Conservation (phyloP, 352 stramenopile genomes). For the Pseudoperonospora humuli region DNA sequence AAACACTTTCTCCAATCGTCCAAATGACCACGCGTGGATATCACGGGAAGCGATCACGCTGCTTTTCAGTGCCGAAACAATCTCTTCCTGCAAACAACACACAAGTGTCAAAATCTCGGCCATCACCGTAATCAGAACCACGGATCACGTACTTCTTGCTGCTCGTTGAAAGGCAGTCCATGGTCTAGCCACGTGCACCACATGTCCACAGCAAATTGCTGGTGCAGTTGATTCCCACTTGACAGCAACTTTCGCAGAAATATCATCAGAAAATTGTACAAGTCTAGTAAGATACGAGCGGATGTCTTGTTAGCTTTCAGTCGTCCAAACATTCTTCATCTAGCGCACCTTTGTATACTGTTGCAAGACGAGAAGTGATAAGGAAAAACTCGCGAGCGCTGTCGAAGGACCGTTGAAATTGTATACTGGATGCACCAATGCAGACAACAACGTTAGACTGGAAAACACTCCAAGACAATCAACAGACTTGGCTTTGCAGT, state of each 20-base stretch:
- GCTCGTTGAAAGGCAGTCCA: conserved; percentile 32
- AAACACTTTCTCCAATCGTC: conserved; percentile 37
- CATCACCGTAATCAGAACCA: conserved; percentile 1
- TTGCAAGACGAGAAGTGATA: conserved; percentile 36
- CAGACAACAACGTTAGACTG: background rate
- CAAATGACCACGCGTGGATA: conserved; percentile 36
- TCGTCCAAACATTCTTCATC: background rate
- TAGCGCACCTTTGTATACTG: conserved; percentile 32
- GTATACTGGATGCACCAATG: conserved; percentile 17
- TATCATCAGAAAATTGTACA: conserved; percentile 79
- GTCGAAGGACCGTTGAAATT: conserved; percentile 42
- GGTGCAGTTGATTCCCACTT: conserved; percentile 30
- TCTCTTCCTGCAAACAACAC: conserved; percentile 33
- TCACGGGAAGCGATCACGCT: conserved; percentile 30
- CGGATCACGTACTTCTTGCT: conserved; percentile 49
- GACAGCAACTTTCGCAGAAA: conserved; percentile 72
- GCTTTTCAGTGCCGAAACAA: conserved; percentile 47
- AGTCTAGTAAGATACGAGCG: conserved; percentile 30
- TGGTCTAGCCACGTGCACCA: conserved; percentile 65
- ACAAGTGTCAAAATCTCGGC: background rate
- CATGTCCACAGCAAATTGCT: conserved; percentile 55
- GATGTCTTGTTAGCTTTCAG: background rate
- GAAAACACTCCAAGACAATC: too few relatives aligned
- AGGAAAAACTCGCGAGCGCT: conserved; percentile 36
- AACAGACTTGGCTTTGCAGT: too few relatives aligned